A percentile compares a stretch with the other conserved stretches of the same genome.
Evolutionary conservation across 2,329 filamentous ascomycete genomes (phyloP).

Genomic region (Juglanconis juglandina): DNA sequence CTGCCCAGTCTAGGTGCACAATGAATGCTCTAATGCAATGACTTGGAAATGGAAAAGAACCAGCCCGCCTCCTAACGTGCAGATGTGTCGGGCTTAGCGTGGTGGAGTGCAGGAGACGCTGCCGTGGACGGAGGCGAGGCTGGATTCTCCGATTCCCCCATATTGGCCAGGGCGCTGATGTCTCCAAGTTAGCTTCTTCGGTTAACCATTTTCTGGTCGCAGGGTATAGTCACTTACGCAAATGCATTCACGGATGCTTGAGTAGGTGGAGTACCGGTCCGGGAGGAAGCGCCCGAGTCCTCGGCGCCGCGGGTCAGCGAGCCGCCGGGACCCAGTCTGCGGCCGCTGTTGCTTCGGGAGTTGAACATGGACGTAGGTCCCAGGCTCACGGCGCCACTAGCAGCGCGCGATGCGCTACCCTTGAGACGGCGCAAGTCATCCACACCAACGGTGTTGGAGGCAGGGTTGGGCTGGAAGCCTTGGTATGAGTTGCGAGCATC

Average conservation of each 20-base stretch:
- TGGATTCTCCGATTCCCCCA: constrained; percentile 57
- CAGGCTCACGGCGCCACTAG: constrained; percentile 64
- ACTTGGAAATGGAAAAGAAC: constrained; percentile 31
- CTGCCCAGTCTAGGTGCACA: constrained; percentile 47
- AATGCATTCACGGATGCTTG: constrained; percentile 71
- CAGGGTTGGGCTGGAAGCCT: constrained; percentile 62
- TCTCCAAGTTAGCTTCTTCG: constrained; percentile 27
- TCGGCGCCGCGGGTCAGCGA: constrained; percentile 71
- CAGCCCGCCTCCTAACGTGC: constrained; percentile 51
- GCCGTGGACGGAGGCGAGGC: constrained; percentile 68
- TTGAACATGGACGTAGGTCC: constrained; percentile 85
- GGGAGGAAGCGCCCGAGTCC: constrained; percentile 82
- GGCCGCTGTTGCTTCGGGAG: constrained; percentile 86
- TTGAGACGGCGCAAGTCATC: constrained; percentile 88
- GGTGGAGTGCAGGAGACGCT: constrained; percentile 63
- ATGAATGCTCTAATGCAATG: constrained; percentile 42
- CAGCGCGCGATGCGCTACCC: constrained; percentile 53
- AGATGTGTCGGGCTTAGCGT: constrained; percentile 52
- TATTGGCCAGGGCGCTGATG: constrained; percentile 54
- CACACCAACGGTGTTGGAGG: constrained; percentile 83
- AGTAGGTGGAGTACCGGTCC: constrained; percentile 81
- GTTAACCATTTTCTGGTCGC: not conserved
- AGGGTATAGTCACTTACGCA: constrained; percentile 60
- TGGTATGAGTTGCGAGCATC: constrained; percentile 82
- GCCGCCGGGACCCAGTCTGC: constrained; percentile 72